A percentile compares a stretch with the other conserved stretches of the same genome.
phyloP scores from a whole-genome alignment of 192 early-diverging fungal species.

The Fimicolochytrium jonesii region DNA sequence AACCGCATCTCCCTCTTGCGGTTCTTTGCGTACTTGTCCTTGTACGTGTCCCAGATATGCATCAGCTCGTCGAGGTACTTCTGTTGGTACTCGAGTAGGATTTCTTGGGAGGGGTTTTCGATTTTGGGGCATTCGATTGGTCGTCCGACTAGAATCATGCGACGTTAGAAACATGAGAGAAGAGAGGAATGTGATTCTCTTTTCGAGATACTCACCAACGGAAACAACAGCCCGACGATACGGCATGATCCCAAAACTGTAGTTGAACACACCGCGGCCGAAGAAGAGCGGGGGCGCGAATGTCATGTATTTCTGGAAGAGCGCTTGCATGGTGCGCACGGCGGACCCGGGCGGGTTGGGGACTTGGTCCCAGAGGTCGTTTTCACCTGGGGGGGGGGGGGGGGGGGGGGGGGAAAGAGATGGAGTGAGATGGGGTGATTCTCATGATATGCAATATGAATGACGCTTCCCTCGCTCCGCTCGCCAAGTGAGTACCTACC shows the following conservation, averaged over 20 bases:
- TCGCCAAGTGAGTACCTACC: no score
- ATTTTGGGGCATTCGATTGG: slow-evolving; percentile 60
- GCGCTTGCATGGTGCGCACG: slow-evolving; percentile 64
- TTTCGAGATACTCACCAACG: slow-evolving; percentile 24
- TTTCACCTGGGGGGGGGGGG: neutral
- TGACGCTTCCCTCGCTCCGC: no score
- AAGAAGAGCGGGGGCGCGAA: slow-evolving; percentile 62
- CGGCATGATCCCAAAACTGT: slow-evolving; percentile 60
- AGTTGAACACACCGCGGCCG: slow-evolving; percentile 85
- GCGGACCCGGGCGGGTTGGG: slow-evolving; percentile 63
- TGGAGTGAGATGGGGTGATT: neutral
- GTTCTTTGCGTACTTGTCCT: slow-evolving; percentile 66
- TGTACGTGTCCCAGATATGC: slow-evolving; percentile 62
- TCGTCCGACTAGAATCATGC: slow-evolving; percentile 45
- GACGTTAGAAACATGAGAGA: slow-evolving; percentile 2
- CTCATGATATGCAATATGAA: no score
- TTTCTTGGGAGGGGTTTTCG: slow-evolving; percentile 56
- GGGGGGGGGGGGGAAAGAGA: neutral
- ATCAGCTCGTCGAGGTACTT: slow-evolving; percentile 65
- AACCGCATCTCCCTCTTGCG: slow-evolving; percentile 62
- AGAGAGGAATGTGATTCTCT: no score
- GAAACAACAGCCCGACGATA: slow-evolving; percentile 37
- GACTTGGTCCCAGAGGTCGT: slow-evolving; percentile 80
- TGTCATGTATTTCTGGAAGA: slow-evolving; percentile 52
- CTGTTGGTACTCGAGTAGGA: slow-evolving; percentile 57